A percentile compares a stretch with the other conserved stretches of the same genome.
Conservation (phyloP, 495 filamentous ascomycete species). For the Trichoderma asperelloides region DNA sequence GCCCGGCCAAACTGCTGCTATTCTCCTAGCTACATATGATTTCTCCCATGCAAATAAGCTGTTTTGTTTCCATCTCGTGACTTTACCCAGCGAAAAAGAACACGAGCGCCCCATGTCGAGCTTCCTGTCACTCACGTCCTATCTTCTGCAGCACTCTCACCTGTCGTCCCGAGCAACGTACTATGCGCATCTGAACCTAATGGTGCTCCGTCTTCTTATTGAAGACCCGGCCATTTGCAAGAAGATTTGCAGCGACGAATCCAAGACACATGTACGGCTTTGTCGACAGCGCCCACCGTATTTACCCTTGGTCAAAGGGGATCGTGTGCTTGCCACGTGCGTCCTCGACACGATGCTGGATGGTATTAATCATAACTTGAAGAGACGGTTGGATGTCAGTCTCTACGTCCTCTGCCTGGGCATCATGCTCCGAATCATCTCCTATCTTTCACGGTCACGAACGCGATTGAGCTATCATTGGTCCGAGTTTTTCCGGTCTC, state of each 20-base stretch:
- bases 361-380: slow-evolving; percentile 88
- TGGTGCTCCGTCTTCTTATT: slow-evolving; percentile 75
- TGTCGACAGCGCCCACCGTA: slow-evolving; percentile 86
- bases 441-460: slow-evolving; percentile 71
- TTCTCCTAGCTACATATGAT: slow-evolving; percentile 82
- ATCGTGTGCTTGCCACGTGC: slow-evolving; percentile 61
- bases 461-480: slow-evolving; percentile 82
- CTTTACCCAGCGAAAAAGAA: slow-evolving; percentile 51
- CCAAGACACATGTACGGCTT: slow-evolving; percentile 64
- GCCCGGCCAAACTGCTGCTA: slow-evolving; percentile 66
- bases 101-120: slow-evolving; percentile 68
- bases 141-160: slow-evolving; percentile 88
- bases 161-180: slow-evolving; percentile 65
- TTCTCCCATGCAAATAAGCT: slow-evolving; percentile 93
- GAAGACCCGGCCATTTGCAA: slow-evolving; percentile 84
- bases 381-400: slow-evolving; percentile 71
- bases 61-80: slow-evolving; percentile 79
- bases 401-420: slow-evolving; percentile 77
- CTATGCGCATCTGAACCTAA: slow-evolving; percentile 75
- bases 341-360: slow-evolving; percentile 83
- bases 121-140: slow-evolving; percentile 85
- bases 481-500: slow-evolving; percentile 86
- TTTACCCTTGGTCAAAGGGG: slow-evolving; percentile 63
- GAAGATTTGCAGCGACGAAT: slow-evolving; percentile 73
- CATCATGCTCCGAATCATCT: slow-evolving; percentile 69